phyloP scores from a whole-genome alignment of 2,329 filamentous ascomycete species.

The Neofusicoccum parvum region DNA sequence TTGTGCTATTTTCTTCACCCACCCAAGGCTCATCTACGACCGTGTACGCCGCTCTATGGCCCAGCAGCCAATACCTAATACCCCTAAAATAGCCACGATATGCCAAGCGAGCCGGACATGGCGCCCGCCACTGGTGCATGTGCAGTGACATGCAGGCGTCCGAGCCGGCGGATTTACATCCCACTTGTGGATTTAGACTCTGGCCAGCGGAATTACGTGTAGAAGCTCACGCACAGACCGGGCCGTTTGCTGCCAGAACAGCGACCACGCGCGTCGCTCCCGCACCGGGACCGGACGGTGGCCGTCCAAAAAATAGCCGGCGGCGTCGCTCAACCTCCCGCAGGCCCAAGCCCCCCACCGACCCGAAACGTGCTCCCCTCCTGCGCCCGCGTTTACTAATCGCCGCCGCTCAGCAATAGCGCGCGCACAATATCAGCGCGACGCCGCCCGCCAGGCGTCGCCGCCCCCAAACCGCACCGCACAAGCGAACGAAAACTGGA shows the following conservation, averaged over 20 bases:
- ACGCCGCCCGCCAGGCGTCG: neutral
- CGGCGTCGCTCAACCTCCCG: neutral
- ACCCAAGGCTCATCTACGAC: neutral
- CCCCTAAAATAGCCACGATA: neutral
- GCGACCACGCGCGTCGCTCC: neutral
- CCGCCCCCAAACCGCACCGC: neutral
- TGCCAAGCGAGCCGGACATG: neutral
- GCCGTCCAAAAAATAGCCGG: slow-evolving; percentile 2
- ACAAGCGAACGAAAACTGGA: slow-evolving; percentile 8
- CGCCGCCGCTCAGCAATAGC: neutral
- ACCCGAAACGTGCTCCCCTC: slow-evolving; percentile 8
- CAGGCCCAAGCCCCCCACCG: neutral
- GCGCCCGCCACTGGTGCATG: neutral
- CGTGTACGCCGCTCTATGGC: slow-evolving; percentile 2
- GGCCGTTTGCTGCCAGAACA: neutral
- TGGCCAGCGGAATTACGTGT: neutral
- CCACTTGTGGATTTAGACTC: neutral
- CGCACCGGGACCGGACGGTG: neutral
- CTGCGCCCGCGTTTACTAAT: neutral
- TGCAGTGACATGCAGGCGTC: neutral
- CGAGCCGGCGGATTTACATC: neutral
- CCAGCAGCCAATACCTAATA: slow-evolving; percentile 11
- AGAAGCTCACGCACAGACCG: neutral
- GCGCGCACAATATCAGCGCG: neutral
- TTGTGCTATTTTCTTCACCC: slow-evolving; percentile 5